These are phyloP conservation scores for Myriosclerotinia scirpicola DNA, from an alignment of 2,329 filamentous ascomycete species.

Conservation along the genomic window DNA sequence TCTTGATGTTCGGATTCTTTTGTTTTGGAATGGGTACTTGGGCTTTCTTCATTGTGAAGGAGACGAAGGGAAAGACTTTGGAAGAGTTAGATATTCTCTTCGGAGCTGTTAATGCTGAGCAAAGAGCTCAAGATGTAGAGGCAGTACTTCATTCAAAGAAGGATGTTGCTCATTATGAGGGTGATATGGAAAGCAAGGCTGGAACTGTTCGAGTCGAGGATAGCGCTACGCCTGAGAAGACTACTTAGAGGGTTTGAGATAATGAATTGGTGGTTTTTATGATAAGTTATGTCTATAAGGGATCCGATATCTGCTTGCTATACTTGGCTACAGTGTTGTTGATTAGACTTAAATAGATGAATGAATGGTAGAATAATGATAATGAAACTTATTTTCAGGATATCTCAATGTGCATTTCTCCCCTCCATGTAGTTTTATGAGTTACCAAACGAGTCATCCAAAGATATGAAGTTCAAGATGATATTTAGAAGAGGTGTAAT, in stretches of 20 bases:
- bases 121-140: constrained; percentile 26
- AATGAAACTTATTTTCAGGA: neutral
- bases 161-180: constrained; percentile 17
- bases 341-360: neutral
- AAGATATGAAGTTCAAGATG: too few relatives aligned
- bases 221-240: constrained; percentile 2
- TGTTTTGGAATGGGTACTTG: constrained; percentile 46
- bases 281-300: neutral
- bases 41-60: constrained; percentile 59
- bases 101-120: constrained; percentile 21
- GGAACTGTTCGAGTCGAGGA: constrained; percentile 5
- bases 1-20: constrained; percentile 49
- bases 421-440: neutral
- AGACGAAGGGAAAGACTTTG: constrained; percentile 66
- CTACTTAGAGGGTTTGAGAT: neutral
- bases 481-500: too few relatives aligned
- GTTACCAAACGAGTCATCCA: too few relatives aligned
- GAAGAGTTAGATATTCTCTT: constrained; percentile 52
- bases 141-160: constrained; percentile 24
- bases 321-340: neutral
- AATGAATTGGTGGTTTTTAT: constrained; percentile 13
- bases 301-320: neutral
- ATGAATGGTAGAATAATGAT: constrained; percentile 7
- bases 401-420: too few relatives aligned
- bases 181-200: constrained; percentile 11